Conservation (phyloP, 2,329 filamentous ascomycete species). For the Leptographium radiaticola region DNA sequence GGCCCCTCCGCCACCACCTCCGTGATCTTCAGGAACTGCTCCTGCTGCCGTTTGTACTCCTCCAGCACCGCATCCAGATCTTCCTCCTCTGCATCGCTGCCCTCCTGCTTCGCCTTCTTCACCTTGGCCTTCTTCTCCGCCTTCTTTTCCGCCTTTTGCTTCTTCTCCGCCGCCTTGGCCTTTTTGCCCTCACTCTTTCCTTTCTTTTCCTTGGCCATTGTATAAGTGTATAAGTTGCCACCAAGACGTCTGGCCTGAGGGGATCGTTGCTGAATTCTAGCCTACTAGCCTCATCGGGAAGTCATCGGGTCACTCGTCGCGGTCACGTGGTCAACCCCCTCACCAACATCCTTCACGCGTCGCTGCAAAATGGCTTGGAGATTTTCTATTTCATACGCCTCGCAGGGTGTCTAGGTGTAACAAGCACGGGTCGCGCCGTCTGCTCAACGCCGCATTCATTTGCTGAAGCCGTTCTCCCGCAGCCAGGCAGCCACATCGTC, state of each 20-base stretch:
- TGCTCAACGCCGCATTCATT: too few species aligned
- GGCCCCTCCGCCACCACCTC: conserved; percentile 59
- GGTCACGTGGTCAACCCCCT: too few species aligned
- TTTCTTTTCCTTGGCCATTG: conserved; percentile 34
- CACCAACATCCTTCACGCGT: too few species aligned
- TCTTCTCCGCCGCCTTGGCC: conserved; percentile 45
- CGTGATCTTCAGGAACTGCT: conserved; percentile 86
- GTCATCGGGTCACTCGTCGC: too few species aligned
- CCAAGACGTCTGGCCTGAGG: too few species aligned
- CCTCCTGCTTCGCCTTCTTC: conserved; percentile 57
- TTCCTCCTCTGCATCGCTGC: conserved; percentile 82
- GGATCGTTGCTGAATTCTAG: too few species aligned
- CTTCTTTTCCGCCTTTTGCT: conserved; percentile 75
- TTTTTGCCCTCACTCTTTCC: conserved; percentile 28
- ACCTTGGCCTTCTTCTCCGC: conserved; percentile 72
- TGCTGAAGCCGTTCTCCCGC: conserved; percentile 20
- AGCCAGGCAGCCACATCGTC: conserved; percentile 47
- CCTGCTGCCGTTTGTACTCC: conserved; percentile 85
- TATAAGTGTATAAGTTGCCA: too few species aligned
- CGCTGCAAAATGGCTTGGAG: too few species aligned
- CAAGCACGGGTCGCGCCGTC: too few species aligned
- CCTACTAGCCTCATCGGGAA: too few species aligned
- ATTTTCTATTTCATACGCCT: too few species aligned
- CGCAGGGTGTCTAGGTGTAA: too few species aligned
- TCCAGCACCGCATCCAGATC: conserved; percentile 89